Percentiles rank a stretch among this genome's conserved stretches.
Evolutionary conservation across 164 flowering plant genomes (phyloP).

Genomic region (Paratinospora sagittata): DNA sequence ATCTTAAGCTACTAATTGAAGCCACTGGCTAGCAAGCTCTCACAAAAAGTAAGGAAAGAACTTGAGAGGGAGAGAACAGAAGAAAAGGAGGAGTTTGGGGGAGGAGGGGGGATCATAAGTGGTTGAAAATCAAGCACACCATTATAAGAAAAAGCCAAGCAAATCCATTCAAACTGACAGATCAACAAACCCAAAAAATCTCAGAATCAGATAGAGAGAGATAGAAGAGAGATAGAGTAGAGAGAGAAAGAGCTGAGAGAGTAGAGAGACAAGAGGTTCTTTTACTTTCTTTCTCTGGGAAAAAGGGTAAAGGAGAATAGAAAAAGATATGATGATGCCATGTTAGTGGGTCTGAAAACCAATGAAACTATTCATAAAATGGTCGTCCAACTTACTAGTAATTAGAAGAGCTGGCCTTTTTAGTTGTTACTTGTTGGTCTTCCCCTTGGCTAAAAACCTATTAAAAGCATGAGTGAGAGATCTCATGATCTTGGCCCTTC

Average conservation of each 20-base stretch:
- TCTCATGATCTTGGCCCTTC: too few species aligned
- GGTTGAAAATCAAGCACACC: slow-evolving; percentile 17
- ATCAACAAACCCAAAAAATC: slow-evolving; percentile 35
- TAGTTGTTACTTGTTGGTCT: not conserved
- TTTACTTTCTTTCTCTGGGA: not conserved
- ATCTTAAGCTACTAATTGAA: slow-evolving; percentile 39
- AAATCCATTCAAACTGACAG: slow-evolving; percentile 58
- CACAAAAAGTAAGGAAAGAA: slow-evolving; percentile 15
- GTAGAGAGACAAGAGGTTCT: too few species aligned
- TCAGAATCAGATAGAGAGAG: slow-evolving; percentile 9
- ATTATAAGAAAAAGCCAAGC: slow-evolving; percentile 42
- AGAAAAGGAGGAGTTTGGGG: too few species aligned
- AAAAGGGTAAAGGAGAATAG: slow-evolving; percentile 2
- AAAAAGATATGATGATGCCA: slow-evolving; percentile 16
- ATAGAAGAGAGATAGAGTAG: too few species aligned
- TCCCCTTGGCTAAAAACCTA: too few species aligned
- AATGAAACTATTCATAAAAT: not conserved
- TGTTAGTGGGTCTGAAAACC: slow-evolving; percentile 8
- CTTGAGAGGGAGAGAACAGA: slow-evolving; percentile 15
- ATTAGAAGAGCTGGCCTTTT: not conserved
- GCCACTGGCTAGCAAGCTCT: slow-evolving; percentile 15
- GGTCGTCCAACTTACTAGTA: not conserved
- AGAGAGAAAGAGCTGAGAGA: too few species aligned
- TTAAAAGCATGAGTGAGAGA: too few species aligned
- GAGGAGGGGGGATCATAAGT: slow-evolving; percentile 9